Percentiles rank a stretch among this genome's conserved stretches.
Conservation (phyloP, 225 moss, liverwort and hornwort genomes). For the Rhytidiadelphus loreus region DNA sequence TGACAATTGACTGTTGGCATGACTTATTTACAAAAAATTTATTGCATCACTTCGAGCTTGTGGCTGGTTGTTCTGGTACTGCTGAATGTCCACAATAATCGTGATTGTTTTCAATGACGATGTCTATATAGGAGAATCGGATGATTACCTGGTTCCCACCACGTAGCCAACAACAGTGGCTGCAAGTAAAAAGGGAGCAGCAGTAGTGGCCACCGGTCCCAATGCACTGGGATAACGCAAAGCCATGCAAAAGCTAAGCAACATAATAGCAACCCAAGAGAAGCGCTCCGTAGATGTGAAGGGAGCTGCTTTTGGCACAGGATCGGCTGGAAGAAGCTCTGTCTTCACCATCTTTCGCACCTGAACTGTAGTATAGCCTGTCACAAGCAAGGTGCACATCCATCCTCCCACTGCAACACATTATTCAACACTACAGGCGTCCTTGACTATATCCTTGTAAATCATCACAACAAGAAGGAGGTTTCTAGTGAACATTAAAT, state of each 20-base stretch:
- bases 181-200: constrained; percentile 71
- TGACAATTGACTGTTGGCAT: neutral
- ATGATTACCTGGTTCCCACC: constrained; percentile 58
- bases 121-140: neutral
- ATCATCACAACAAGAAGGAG: neutral
- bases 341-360: constrained; percentile 85
- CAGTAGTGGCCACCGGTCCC: constrained; percentile 56
- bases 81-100: neutral
- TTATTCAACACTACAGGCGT: neutral
- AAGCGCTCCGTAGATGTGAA: constrained; percentile 55
- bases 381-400: constrained; percentile 66
- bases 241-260: constrained; percentile 52
- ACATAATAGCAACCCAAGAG: constrained; percentile 28
- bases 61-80: neutral
- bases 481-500: neutral
- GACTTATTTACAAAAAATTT: neutral
- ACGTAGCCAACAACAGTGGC: constrained; percentile 82
- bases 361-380: constrained; percentile 65
- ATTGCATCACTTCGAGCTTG: neutral
- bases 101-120: neutral
- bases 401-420: constrained; percentile 60
- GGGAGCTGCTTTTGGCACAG: constrained; percentile 65
- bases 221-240: constrained; percentile 65
- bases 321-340: constrained; percentile 57
- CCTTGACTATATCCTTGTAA: neutral